phyloP scores from a whole-genome alignment of 139 green algal species.

The Tetratostichococcus sp. region DNA sequence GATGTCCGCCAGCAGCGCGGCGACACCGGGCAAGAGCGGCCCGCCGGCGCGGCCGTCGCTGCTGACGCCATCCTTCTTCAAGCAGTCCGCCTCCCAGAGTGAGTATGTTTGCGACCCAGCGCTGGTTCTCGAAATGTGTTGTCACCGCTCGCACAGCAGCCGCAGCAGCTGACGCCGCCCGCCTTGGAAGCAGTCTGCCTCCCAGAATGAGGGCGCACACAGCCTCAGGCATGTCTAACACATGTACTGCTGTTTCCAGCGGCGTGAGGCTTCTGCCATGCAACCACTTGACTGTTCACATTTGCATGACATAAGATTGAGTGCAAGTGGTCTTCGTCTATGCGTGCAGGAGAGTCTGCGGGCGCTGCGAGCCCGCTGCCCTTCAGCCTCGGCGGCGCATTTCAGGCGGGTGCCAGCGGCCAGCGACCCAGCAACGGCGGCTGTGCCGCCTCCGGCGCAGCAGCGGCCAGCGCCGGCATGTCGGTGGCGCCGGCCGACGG shows the following conservation, averaged over 20 bases:
- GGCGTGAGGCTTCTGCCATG: no score
- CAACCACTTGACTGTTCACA: no score
- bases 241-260: no score
- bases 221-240: no score
- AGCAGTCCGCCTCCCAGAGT: slow-evolving; percentile 11
- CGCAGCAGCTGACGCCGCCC: neutral
- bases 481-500: neutral
- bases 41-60: slow-evolving; percentile 14
- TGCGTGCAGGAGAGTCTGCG: neutral
- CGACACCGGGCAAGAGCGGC: neutral
- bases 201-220: no score
- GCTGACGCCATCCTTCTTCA: slow-evolving; percentile 45
- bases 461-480: neutral
- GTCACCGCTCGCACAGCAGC: neutral
- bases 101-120: no score
- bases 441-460: neutral
- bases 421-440: neutral
- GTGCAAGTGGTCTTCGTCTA: no score
- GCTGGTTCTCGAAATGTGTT: slow-evolving; percentile 4
- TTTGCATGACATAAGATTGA: no score
- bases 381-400: neutral
- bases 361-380: neutral
- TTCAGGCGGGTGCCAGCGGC: neutral
- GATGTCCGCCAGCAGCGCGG: neutral
- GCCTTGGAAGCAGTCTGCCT: no score